These are phyloP conservation scores for Globisporangium viniferum DNA, from an alignment of 352 stramenopile genomes.

Conservation along the genomic window DNA sequence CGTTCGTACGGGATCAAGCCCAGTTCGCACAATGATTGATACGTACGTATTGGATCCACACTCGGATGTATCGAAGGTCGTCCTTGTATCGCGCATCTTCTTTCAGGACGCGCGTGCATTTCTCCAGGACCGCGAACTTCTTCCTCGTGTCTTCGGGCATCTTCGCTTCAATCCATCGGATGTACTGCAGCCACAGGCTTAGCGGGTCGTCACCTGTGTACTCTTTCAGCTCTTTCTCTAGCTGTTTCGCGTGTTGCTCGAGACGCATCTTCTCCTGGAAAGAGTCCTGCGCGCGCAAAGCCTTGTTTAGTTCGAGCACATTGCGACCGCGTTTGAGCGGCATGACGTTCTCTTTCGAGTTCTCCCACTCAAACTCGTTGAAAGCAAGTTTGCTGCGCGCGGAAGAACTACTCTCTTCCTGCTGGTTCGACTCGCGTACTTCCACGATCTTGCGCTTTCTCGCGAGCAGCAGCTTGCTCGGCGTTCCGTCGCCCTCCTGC, in stretches of 20 bases:
- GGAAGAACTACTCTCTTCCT: neutral
- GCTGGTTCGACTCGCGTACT: slow-evolving; percentile 16
- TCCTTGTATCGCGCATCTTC: slow-evolving; percentile 60
- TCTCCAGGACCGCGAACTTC: slow-evolving; percentile 71
- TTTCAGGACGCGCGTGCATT: slow-evolving; percentile 73
- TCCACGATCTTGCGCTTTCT: slow-evolving; percentile 41
- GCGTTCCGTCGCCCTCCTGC: neutral
- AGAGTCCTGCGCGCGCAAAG: slow-evolving; percentile 57
- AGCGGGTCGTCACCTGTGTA: slow-evolving; percentile 72
- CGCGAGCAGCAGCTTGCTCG: slow-evolving; percentile 9
- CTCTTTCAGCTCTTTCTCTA: slow-evolving; percentile 39
- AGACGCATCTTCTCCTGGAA: slow-evolving; percentile 60
- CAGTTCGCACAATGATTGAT: neutral
- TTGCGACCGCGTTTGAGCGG: slow-evolving; percentile 77
- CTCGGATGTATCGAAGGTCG: slow-evolving; percentile 74
- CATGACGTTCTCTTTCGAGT: slow-evolving; percentile 87
- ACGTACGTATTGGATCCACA: slow-evolving; percentile 89
- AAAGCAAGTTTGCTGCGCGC: slow-evolving; percentile 4
- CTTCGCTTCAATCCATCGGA: slow-evolving; percentile 77
- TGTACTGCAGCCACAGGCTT: slow-evolving; percentile 62
- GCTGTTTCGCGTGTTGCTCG: slow-evolving; percentile 47
- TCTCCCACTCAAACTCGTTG: slow-evolving; percentile 76
- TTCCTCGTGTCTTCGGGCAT: slow-evolving; percentile 83
- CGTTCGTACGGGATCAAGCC: neutral
- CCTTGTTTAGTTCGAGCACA: slow-evolving; percentile 73